Base-by-base conservation (phyloP, 768 basidiomycete genomes). In the Paxillus rubicundulus region DNA sequence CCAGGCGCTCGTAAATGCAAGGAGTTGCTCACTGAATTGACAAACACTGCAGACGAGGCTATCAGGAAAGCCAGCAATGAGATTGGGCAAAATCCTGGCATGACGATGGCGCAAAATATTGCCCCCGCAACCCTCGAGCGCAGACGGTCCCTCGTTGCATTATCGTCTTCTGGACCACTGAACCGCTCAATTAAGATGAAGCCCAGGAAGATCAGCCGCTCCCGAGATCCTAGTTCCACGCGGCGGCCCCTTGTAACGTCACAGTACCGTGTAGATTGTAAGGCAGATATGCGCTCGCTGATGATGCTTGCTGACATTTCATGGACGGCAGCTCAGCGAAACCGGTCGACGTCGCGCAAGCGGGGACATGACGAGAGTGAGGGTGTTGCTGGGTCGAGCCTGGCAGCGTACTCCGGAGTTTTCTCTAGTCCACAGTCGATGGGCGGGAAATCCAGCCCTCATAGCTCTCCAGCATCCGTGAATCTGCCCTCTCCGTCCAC, bases 1-100 rank as follows among this genome's bases (percentile, higher is more conserved):
- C 91, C 91, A 18, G 91, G 91, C 14, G 90, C 89, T 55, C 79
- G 82, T 38, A 92, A 92, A 69, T 91, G 91, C 76, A 91, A 85
- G 68, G 89, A 91, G 62, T 70, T 92, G 37, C 80, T 92, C 36
- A 70, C 77, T 41, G 88, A 89, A 57, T 74, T 90, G 46, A 78
- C 82, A 30, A 83, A 72, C 39, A 90, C 85, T 9, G 85, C 87
- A 4, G 81, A 73, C 40, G 86, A 86, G 50, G 87, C 87, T 28
- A 83, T 89, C 43, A 71, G 69, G 27, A 71, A 61, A 50, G 59
- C 59, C 5, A 51, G 50, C 33, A 53, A 47, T 32, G 63, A 63
- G 8, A 43, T 60, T 51, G 50, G 61, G 42, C 58, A 62, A 42
- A 46, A 53, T 44, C 53, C 59, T 21, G 55, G 55, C 45, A 55